Evolutionary conservation across 2,329 filamentous ascomycete species (phyloP).

Genomic region (Diplodia intermedia): DNA sequence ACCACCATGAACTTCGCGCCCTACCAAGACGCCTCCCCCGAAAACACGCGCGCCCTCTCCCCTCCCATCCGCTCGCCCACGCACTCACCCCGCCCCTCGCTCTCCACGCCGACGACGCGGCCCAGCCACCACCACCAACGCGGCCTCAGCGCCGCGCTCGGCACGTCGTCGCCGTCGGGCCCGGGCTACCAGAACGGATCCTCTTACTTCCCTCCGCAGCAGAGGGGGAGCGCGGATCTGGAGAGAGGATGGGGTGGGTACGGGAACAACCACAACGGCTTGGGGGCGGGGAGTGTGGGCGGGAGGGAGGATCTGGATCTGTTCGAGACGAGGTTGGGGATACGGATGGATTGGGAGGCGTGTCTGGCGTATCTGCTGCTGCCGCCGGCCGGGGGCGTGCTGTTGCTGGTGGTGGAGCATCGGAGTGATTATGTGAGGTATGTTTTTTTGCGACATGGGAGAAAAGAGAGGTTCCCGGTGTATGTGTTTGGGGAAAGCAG

Average conservation of each 20-base stretch:
- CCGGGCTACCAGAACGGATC: conserved; percentile 39
- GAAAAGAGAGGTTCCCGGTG: too few species aligned
- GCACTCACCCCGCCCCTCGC: conserved; percentile 53
- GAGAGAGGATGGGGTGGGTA: conserved; percentile 37
- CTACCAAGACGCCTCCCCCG: conserved; percentile 91
- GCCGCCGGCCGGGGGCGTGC: conserved; percentile 83
- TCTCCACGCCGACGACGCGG: conserved; percentile 45
- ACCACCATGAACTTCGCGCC: conserved; percentile 75
- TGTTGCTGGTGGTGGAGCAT: conserved; percentile 84
- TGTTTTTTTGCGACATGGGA: conserved; percentile 37
- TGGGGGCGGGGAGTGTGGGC: conserved; percentile 37
- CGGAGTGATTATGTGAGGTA: conserved; percentile 97
- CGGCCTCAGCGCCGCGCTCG: conserved; percentile 39
- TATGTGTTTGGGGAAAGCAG: too few species aligned
- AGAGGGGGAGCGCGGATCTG: conserved; percentile 31
- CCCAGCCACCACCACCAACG: conserved; percentile 37
- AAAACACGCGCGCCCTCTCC: conserved; percentile 80
- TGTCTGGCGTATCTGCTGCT: conserved; percentile 85
- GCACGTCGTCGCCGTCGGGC: conserved; percentile 38
- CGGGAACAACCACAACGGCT: conserved; percentile 39
- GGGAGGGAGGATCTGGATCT: conserved; percentile 72
- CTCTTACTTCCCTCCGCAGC: conserved; percentile 40
- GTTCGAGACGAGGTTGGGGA: conserved; percentile 87
- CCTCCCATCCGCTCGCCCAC: conserved; percentile 62
- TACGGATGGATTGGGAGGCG: conserved; percentile 89